A percentile compares a stretch with the other conserved stretches of the same genome.
phyloP scores from a whole-genome alignment of 2,329 filamentous ascomycete genomes.

The Aspergillus fructus region DNA sequence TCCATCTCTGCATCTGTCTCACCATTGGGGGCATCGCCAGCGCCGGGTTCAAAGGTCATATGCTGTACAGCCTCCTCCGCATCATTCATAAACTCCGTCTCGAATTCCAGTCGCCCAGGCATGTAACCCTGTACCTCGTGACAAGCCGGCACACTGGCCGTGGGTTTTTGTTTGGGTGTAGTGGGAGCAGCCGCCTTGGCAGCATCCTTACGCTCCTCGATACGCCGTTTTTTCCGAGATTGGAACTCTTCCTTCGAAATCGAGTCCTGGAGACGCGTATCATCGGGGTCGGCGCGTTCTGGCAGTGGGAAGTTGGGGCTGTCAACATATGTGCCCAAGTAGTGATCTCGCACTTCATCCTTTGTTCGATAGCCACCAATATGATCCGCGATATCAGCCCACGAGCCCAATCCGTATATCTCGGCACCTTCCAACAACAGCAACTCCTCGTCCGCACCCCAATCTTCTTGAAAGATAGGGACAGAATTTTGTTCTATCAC shows the following conservation, averaged over 20 bases:
- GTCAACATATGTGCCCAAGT: constrained; percentile 81
- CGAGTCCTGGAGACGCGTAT: constrained; percentile 73
- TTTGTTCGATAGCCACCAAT: constrained; percentile 94
- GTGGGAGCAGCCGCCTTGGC: constrained; percentile 80
- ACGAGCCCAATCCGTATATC: constrained; percentile 93
- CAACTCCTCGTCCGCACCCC: constrained; percentile 97
- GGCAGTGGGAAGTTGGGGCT: constrained; percentile 83
- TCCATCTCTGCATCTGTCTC: constrained; percentile 95
- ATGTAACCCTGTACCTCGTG: constrained; percentile 99
- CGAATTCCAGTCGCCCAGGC: constrained; percentile 95
- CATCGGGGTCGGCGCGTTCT: constrained; percentile 77
- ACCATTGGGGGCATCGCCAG: constrained; percentile 85
- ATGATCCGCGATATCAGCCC: constrained; percentile 97
- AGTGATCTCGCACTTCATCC: constrained; percentile 94
- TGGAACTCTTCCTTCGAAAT: constrained; percentile 93
- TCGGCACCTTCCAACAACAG: constrained; percentile 89
- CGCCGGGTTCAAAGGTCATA: constrained; percentile 97
- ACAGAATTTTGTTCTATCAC: constrained; percentile 99
- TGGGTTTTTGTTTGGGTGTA: constrained; percentile 92
- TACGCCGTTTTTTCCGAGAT: constrained; percentile 83
- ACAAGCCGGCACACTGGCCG: constrained; percentile 89
- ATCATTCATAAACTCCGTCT: constrained; percentile 96
- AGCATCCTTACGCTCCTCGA: constrained; percentile 85
- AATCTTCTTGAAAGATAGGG: constrained; percentile 90
- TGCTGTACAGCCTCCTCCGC: constrained; percentile 97